Evolutionary conservation across 2,329 filamentous ascomycete genomes (phyloP), one percentile per base, ranked within the genome.

Genomic region (Neocucurbitaria cava): DNA sequence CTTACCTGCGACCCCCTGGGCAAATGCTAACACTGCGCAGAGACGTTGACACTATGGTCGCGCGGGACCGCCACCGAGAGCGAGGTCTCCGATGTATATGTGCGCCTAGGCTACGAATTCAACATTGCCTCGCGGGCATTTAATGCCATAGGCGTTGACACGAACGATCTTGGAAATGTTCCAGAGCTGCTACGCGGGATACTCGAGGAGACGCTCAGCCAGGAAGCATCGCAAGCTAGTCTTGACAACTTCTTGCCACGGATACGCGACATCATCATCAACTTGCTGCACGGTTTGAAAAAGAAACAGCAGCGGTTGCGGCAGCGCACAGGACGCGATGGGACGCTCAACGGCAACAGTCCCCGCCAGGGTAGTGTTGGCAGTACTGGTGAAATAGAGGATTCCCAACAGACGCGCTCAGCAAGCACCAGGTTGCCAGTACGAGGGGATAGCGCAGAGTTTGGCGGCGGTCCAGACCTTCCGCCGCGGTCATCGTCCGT

Each of bases 181-280:
- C 95, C 95, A 5, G 95, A 99, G 74, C 82, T 93, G 54, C 79
- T 99, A 59, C 88, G 95, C 66, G 88, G 88, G 55, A 98, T 99
- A 52, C 85, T 99, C 49, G 95, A 99, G 77, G 91, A 96, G 52
- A 99, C 95, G 1, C 83, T 99, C 31, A 98, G 94, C 76, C 95
- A 99, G 72, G 93, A 98, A 78, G 95, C 95, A 5, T 97, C 91
- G 65, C 88, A 93, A 45, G 89, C 96, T 72, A 97, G 93, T 75
- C 83, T 99, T 56, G 95, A 99, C 75, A 90, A 90, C 73, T 99
- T 96, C 75, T 81, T 99, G 28, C 95, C 95, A 0, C 87, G 90
- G 54, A 99, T 99, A 75, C 88, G 95, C 67, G 95, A 99, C 76
- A 99, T 99, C 69, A 99, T 99, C 72, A 98, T 99, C 76, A 97